Evolutionary conservation across 148 eudicot genomes (phyloP).

Genomic region (Gaultheria prostrata): DNA sequence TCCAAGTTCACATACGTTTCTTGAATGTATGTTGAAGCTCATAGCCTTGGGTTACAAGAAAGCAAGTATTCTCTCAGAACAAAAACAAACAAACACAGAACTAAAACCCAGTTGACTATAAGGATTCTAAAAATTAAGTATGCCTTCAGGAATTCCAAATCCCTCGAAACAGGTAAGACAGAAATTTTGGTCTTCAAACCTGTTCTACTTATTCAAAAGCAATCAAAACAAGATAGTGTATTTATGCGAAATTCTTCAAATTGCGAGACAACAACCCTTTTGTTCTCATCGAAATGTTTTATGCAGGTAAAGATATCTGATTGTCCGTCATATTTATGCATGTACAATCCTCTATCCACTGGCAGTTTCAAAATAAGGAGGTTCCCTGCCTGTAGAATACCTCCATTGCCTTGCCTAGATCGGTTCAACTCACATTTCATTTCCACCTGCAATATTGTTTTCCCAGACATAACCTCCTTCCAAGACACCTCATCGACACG

Average conservation of each 20-base stretch:
- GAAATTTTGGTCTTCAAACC: neutral
- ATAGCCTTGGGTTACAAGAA: neutral
- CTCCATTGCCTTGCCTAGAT: neutral
- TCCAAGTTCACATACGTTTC: neutral
- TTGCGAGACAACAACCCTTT: neutral
- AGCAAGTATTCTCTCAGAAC: neutral
- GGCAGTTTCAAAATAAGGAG: too few relatives aligned
- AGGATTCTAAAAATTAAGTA: neutral
- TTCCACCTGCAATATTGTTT: neutral
- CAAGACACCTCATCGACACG: neutral
- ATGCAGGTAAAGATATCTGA: neutral
- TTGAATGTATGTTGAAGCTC: neutral
- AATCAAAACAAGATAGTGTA: neutral
- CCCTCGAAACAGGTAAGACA: neutral
- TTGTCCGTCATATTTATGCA: too few relatives aligned
- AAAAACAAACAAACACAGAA: neutral
- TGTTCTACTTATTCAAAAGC: neutral
- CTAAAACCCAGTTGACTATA: neutral
- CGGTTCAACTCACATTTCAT: neutral
- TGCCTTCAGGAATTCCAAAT: neutral
- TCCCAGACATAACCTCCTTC: neutral
- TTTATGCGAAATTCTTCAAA: neutral
- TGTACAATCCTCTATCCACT: too few relatives aligned
- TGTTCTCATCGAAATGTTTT: neutral
- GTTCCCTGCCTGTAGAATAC: too few relatives aligned